Base-by-base conservation (phyloP, 371 early-diverging fungal genomes). In the Syncephalastrum monosporum region DNA sequence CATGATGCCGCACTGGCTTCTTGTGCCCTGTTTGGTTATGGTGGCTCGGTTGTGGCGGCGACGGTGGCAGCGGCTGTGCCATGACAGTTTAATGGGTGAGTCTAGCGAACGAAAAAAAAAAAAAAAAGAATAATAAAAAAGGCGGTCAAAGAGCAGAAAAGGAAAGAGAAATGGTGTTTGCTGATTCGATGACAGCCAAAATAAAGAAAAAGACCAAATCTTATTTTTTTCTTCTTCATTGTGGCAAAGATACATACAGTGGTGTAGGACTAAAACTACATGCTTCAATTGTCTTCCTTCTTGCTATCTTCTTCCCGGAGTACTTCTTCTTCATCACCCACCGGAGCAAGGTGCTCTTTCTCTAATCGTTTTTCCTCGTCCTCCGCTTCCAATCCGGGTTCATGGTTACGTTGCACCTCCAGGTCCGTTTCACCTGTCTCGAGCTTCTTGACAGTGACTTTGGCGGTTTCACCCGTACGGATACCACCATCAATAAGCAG, bases 401-500 rank as follows among this genome's bases (percentile, higher is more conserved):
- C 69, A 59, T 75, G 79, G 29, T 79, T 79, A 47, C 75, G 74
- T 25, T 63, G 54, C 7, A 79, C 62, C 4, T 48, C 46, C 24
- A 79, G 50, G 21, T 71, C 71, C 15, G 69, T 63, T 53, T 75
- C 69, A 7, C 76, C 80, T 17, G 57, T 58, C 8, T 63, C 50
- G 25, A 57, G 49, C 6, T 57, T 57, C 15, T 53, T 44, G 1
- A 75, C 68, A 17, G 69, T 59, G 17, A 86, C 64, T 15, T 75
- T 69, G 5, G 85, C 88, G 0, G 75, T 67, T 52, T 92, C 92
- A 10, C 82, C 81, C 10, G 84, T 77, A 43, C 85, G 77, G 24
- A 92, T 69, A 50, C 88, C 84, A 33, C 92, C 93, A 54, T 91
- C 90, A 45, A 93, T 87, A 41, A 94, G 68, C 38, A 82, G 67